Base-by-base conservation (phyloP, 2,329 filamentous ascomycete species). In the Fusarium vanettenii region DNA sequence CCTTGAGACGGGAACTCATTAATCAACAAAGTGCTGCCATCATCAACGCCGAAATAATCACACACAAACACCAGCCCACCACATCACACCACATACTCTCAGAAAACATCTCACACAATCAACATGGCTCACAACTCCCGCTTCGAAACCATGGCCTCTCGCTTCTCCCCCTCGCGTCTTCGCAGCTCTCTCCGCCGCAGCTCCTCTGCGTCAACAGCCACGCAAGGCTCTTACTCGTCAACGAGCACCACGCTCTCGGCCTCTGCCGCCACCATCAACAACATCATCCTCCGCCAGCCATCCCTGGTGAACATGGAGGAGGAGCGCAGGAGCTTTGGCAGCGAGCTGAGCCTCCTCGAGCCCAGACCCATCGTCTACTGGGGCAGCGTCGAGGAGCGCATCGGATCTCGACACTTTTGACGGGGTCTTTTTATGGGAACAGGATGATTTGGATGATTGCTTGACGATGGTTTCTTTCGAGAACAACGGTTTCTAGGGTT, bases 361-460 rank as follows among this genome's bases (percentile, higher is more conserved):
- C 90, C 90, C 3, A 83, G 90, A 50, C 90, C 90, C 13, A 85
- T 91, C 39, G 89, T 91, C 63, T 91, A 91, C 82, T 92, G 90
- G 87, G 89, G 88, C 73, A 89, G 90, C 43, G 81, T 92, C 57
- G 90, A 92, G 81, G 90, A 91, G 83, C 86, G 89, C 62, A 90
- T 91, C 79, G 83, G 84, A 50, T 83, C 82, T 22, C 52, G 62
- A 22, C 50, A 64, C 37, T 82, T 86, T 57, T 74, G 66, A 69
- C 39, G 37, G 27, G n/a, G n/a, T n/a, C n/a, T n/a, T 25, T n/a
- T 43, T 33, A 37, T 62, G 29, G 22, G 14, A 60, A 45, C 25
- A 33, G 43, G 16, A 64, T 65, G 48, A 63, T 66, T 16, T 25
- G 22, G 27, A 67, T 48, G 48, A 65, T 45, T 63, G 22, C 27